Base-by-base conservation (phyloP, 2,329 filamentous ascomycete species). In the Aspergillus brunneoviolaceus region DNA sequence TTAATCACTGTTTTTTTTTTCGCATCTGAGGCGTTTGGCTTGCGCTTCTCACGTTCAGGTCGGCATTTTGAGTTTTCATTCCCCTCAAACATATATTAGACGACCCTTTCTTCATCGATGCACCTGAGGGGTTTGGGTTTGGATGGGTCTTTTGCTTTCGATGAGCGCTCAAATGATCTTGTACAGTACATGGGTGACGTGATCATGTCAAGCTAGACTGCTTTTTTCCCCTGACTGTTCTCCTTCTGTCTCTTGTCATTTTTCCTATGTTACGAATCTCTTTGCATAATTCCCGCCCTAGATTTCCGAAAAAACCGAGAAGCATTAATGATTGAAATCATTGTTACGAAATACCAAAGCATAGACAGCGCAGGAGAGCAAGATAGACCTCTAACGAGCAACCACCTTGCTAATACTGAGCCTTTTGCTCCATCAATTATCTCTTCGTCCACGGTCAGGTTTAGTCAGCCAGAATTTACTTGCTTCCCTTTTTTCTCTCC, bases 121-220 rank as follows among this genome's bases (percentile, higher is more conserved):
- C 58, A 62, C 61, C 63, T 66, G 58, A 61, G 55, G 60, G 58
- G 60, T 63, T 63, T 60, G 48, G 58, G 35, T 35, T 51, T 27
- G 23, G 19, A 33, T 55, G 23, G 53, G 53, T 33, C 33, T 47
- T 47, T 31, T 35, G 23, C 33, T 27, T 29, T 45, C 23, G 35
- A 51, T 45, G 49, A 59, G 39, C 57, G 59, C 58, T 33, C 49
- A 49, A 59, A 63, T 54, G 54, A 59, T 54, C 31, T 61, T 65
- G 64, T 66, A 65, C 55, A 65, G 62, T 67, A 65, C 50, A 60
- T 63, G 64, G 63, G 59, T 63, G 54, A 67, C 62, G 62, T 60
- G 63, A 64, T 49, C 63, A 67, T 65, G 62, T 59, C 58, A 58
- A 62, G 27, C 56, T 65, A 67, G 61, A 67, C 54, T 60, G 50